A percentile compares a stretch with the other conserved stretches of the same genome.
These are phyloP conservation scores for Brassica nigra DNA, from an alignment of 345 rosid species.

Conservation along the genomic window DNA sequence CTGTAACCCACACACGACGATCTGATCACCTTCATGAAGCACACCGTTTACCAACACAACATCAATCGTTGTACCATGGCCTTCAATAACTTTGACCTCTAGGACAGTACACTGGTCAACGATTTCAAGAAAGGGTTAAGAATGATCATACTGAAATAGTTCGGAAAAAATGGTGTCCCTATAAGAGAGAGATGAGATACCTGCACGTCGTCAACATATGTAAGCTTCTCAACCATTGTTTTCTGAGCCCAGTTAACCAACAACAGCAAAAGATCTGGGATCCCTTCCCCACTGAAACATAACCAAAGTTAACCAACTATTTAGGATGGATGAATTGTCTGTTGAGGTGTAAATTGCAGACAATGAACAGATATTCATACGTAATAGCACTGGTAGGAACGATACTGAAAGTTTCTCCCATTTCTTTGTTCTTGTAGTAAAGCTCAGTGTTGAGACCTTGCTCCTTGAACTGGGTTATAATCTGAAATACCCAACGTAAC, in stretches of 20 bases:
- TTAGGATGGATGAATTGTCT: conserved; percentile 19
- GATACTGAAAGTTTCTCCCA: conserved; percentile 77
- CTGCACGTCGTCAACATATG: conserved; percentile 80
- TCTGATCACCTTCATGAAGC: conserved; percentile 92
- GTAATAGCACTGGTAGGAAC: conserved; percentile 95
- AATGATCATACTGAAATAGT: conserved; percentile 23
- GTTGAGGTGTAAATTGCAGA: conserved; percentile 12
- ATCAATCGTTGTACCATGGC: conserved; percentile 93
- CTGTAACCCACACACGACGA: conserved; percentile 95
- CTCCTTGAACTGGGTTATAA: conserved; percentile 76
- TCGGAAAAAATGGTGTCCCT: background rate
- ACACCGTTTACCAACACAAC: conserved; percentile 89
- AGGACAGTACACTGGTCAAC: conserved; percentile 83
- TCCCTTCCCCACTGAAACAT: conserved; percentile 80
- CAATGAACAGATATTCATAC: conserved; percentile 39
- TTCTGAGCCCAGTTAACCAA: conserved; percentile 93
- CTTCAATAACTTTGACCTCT: conserved; percentile 96
- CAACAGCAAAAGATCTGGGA: conserved; percentile 80
- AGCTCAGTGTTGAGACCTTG: conserved; percentile 91
- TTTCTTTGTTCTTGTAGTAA: conserved; percentile 83
- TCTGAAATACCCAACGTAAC: conserved; percentile 43
- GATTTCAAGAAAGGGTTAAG: conserved; percentile 37
- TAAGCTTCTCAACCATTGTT: conserved; percentile 93
- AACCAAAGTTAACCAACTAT: conserved; percentile 29
- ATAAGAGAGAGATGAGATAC: conserved; percentile 38